Conservation (phyloP, 257 asterid genomes). For the Euphrasia confusa region DNA sequence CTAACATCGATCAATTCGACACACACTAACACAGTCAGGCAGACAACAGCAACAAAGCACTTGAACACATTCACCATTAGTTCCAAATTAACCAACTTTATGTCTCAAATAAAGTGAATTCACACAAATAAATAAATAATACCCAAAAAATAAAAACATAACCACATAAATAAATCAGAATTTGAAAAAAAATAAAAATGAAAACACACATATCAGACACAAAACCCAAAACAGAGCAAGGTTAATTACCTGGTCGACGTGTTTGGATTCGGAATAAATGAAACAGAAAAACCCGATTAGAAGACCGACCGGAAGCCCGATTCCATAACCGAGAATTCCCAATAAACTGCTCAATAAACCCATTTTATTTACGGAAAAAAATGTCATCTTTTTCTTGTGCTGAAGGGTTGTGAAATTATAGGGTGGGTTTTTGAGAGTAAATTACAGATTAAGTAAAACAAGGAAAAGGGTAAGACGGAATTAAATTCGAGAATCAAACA, state of each 20-base stretch:
- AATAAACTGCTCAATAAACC: slow-evolving; percentile 62
- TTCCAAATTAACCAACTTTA: too few relatives aligned
- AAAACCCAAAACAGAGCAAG: slow-evolving; percentile 7
- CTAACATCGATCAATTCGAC: slow-evolving; percentile 31
- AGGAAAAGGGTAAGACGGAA: not conserved
- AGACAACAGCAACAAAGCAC: too few relatives aligned
- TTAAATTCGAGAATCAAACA: slow-evolving; percentile 17
- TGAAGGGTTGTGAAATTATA: not conserved
- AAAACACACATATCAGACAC: slow-evolving; percentile 1
- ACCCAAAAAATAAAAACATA: not conserved
- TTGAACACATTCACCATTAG: too few relatives aligned
- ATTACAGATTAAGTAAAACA: slow-evolving; percentile 9
- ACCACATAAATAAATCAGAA: not conserved
- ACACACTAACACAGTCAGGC: not conserved
- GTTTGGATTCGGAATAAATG: slow-evolving; percentile 48
- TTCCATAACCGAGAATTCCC: slow-evolving; percentile 67
- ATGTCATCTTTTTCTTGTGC: not conserved
- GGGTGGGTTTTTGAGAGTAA: slow-evolving; percentile 4
- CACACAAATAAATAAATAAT: too few relatives aligned
- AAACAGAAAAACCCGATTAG: slow-evolving; percentile 64
- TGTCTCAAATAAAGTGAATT: too few relatives aligned
- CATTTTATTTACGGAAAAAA: slow-evolving; percentile 34
- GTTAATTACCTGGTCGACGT: slow-evolving; percentile 45
- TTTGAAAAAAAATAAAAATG: not conserved
- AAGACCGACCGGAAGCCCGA: slow-evolving; percentile 63